phyloP scores from a whole-genome alignment of 2,329 filamentous ascomycete species.

The Colletotrichum caudatum region DNA sequence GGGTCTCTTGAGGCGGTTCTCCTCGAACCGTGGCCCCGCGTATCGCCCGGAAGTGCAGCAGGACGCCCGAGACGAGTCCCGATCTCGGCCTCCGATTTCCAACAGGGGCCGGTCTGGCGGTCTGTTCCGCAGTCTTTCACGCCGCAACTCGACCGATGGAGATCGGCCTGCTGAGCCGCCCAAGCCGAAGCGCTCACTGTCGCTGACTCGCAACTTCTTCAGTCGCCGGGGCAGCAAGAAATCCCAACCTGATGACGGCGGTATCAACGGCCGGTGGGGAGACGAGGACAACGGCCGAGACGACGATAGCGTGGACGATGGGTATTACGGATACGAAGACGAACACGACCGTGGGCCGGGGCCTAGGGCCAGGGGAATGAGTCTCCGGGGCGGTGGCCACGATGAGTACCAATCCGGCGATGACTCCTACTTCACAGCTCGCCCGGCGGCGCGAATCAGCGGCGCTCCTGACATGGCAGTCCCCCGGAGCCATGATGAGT shows the following conservation, averaged over 20 bases:
- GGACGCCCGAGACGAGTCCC: slow-evolving; percentile 43
- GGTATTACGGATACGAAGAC: slow-evolving; percentile 45
- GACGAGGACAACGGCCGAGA: slow-evolving; percentile 58
- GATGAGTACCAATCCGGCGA: slow-evolving; percentile 68
- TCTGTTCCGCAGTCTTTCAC: slow-evolving; percentile 53
- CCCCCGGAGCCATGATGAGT: slow-evolving; percentile 26
- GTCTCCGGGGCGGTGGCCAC: slow-evolving; percentile 56
- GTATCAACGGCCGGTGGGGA: slow-evolving; percentile 68
- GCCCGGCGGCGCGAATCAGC: slow-evolving; percentile 45
- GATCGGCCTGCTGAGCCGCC: slow-evolving; percentile 51
- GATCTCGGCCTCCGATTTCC: slow-evolving; percentile 63
- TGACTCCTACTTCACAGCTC: slow-evolving; percentile 67
- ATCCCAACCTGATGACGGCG: slow-evolving; percentile 60
- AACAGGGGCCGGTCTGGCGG: slow-evolving; percentile 48
- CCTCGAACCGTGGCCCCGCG: slow-evolving; percentile 54
- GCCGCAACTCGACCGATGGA: slow-evolving; percentile 54
- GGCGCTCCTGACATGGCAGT: slow-evolving; percentile 32
- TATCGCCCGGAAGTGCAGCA: slow-evolving; percentile 54
- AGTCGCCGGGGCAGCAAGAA: slow-evolving; percentile 58
- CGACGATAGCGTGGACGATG: slow-evolving; percentile 44
- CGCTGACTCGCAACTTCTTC: slow-evolving; percentile 63
- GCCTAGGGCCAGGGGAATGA: slow-evolving; percentile 37
- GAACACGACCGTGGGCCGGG: slow-evolving; percentile 38
- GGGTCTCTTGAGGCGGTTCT: slow-evolving; percentile 61
- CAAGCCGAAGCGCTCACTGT: slow-evolving; percentile 69